These are phyloP conservation scores for Sporothrix pallida DNA, from an alignment of 2,329 filamentous ascomycete species.

Conservation along the genomic window DNA sequence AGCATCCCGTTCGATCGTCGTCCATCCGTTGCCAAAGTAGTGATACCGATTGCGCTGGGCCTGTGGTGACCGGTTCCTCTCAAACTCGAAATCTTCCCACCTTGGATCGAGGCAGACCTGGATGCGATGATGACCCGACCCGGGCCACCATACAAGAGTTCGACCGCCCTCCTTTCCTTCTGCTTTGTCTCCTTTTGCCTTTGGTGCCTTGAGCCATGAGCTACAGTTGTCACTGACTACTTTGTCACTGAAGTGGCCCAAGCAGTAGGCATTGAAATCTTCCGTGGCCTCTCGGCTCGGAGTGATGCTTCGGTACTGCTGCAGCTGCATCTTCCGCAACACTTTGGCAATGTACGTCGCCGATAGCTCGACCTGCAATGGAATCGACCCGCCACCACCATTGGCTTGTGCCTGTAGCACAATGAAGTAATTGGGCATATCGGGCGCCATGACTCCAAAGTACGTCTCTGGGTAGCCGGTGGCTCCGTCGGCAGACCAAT, in stretches of 20 bases:
- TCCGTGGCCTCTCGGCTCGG: slow-evolving; percentile 35
- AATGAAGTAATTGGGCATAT: slow-evolving; percentile 12
- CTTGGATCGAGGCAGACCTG: slow-evolving; percentile 25
- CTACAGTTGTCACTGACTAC: slow-evolving; percentile 10
- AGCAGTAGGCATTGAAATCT: slow-evolving; percentile 37
- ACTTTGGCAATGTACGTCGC: slow-evolving; percentile 37
- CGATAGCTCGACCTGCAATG: slow-evolving; percentile 36
- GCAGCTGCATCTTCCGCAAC: slow-evolving; percentile 37
- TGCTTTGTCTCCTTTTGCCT: not conserved
- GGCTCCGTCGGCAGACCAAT: slow-evolving; percentile 7
- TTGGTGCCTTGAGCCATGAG: slow-evolving; percentile 12
- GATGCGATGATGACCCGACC: slow-evolving; percentile 33
- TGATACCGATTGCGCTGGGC: slow-evolving; percentile 30
- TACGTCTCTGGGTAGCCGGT: slow-evolving; percentile 9
- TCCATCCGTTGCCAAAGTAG: slow-evolving; percentile 35
- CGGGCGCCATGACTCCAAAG: slow-evolving; percentile 13
- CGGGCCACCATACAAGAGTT: slow-evolving; percentile 36
- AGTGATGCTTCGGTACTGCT: slow-evolving; percentile 35
- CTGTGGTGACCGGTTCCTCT: not conserved
- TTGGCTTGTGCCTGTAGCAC: slow-evolving; percentile 35
- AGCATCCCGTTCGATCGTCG: slow-evolving; percentile 22
- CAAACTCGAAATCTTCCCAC: slow-evolving; percentile 37
- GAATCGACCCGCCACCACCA: slow-evolving; percentile 35
- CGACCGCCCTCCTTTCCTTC: slow-evolving; percentile 33
- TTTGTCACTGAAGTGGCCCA: slow-evolving; percentile 32